Base-by-base conservation (phyloP, 2,329 filamentous ascomycete species). In the Aspergillus oerlinghausenensis region DNA sequence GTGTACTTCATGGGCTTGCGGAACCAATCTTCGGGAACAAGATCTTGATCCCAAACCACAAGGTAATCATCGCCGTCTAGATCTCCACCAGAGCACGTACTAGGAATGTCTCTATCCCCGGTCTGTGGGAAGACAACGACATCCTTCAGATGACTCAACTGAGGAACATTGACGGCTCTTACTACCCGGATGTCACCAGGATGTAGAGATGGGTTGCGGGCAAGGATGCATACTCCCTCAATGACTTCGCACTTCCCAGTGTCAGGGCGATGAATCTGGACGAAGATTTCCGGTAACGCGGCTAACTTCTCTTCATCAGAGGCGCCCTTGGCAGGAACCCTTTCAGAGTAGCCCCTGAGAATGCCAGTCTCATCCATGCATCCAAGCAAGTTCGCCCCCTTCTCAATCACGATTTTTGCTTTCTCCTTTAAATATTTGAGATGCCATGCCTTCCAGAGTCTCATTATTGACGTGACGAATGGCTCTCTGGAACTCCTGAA, bases 1-100 rank as follows among this genome's bases (percentile, higher is more conserved):
- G 80, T 78, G 67, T 92, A 94, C 60, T 88, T 81, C 90, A 97
- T 96, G 0, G 94, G 87, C 0, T 82, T 76, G 35, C 83, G 79
- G 63, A 94, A 90, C 84, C 89, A 90, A 51, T 83, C 75, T 1
- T 73, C 62, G 0, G 90, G 90, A 26, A 95, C 78, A 6, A 99
- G 77, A 14, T 84, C 82, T 23, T 80, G 71, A 63, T 99, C 92
- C 93, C 94, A 99, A 49, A 97, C 88, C 4, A 97, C 86, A 55
- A 97, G 87, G 70, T 92, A 99, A 69, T 99, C 94, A 66, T 99
- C 94, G 0, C 94, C 94, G 68, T 99, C 94, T 0, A 99, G 81
- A 68, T 99, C 94, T 0, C 94, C 94, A 1, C 94, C 94, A 3
- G 94, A 96, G 61, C 94, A 92, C 93, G 97, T 97, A 66, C 89